Evolutionary conservation across 345 rosid genomes (phyloP).

Genomic region (Rhodamnia argentea): DNA sequence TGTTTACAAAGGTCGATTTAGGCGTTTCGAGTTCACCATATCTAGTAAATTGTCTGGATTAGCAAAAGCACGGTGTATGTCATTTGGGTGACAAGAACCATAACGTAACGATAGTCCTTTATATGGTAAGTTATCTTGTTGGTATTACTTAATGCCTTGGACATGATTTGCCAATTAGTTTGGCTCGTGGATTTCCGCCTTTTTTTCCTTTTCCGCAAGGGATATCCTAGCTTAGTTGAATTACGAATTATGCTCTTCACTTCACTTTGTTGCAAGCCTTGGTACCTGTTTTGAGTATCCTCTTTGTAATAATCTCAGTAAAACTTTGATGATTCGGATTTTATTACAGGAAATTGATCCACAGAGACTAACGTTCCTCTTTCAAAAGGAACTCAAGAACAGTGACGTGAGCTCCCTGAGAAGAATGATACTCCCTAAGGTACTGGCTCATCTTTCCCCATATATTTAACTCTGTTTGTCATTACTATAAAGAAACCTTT

Average conservation of each 20-base stretch:
- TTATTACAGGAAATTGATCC: conserved; percentile 50
- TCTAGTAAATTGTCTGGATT: neutral
- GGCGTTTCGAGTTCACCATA: neutral
- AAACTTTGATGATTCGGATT: neutral
- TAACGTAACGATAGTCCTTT: neutral
- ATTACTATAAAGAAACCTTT: neutral
- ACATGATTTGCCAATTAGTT: neutral
- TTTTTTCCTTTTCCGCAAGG: neutral
- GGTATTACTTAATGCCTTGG: neutral
- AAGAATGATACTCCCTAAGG: conserved; percentile 97
- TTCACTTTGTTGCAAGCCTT: neutral
- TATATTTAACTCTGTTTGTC: neutral
- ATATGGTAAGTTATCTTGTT: neutral
- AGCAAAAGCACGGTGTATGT: neutral
- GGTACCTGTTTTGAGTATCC: neutral
- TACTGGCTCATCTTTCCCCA: neutral
- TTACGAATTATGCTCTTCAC: neutral
- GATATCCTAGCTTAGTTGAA: neutral
- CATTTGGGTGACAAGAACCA: neutral
- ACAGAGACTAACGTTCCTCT: conserved; percentile 62
- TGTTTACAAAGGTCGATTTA: neutral
- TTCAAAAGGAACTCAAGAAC: conserved; percentile 90
- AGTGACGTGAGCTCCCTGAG: conserved; percentile 90
- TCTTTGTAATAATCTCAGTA: neutral
- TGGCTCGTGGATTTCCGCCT: neutral